Evolutionary conservation across 768 basidiomycete species (phyloP).

Genomic region (Russula foetens): DNA sequence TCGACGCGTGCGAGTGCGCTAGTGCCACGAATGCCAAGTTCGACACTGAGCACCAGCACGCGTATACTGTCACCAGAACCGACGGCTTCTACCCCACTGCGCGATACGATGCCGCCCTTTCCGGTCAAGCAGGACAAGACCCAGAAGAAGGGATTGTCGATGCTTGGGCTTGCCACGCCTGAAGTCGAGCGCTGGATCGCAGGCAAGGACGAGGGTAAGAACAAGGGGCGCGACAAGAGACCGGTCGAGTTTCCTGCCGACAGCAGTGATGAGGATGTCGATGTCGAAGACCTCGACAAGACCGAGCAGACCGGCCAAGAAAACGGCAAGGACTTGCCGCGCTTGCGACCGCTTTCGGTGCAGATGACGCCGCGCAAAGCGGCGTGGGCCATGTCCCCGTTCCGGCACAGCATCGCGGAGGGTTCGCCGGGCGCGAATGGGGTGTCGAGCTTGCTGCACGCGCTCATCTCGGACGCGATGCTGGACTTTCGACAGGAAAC

Average conservation of each 20-base stretch:
- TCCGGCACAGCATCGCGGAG: slow-evolving; percentile 32
- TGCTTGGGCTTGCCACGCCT: slow-evolving; percentile 44
- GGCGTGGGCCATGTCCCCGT: slow-evolving; percentile 22
- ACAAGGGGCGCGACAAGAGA: slow-evolving; percentile 1
- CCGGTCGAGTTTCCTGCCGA: slow-evolving; percentile 37
- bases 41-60: neutral
- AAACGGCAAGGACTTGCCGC: slow-evolving; percentile 32
- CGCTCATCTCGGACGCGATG: slow-evolving; percentile 64
- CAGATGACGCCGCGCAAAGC: slow-evolving; percentile 52
- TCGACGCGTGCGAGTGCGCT: slow-evolving; percentile 5
- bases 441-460: slow-evolving; percentile 55
- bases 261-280: slow-evolving; percentile 33
- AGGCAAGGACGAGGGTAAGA: slow-evolving; percentile 28
- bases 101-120: slow-evolving; percentile 27
- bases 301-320: slow-evolving; percentile 39
- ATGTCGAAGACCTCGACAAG: slow-evolving; percentile 23
- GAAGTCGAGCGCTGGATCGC: slow-evolving; percentile 48
- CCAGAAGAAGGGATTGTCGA: slow-evolving; percentile 9
- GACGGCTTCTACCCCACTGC: slow-evolving; percentile 10
- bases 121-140: slow-evolving; percentile 22
- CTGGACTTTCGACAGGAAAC: slow-evolving; percentile 65
- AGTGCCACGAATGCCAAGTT: slow-evolving; percentile 5
- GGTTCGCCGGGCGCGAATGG: slow-evolving; percentile 31
- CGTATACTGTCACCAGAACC: slow-evolving; percentile 19
- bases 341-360: slow-evolving; percentile 25